Evolutionary conservation across 768 basidiomycete species (phyloP), one percentile per base, ranked within the genome.

Genomic region (Crassisporium funariophilum): DNA sequence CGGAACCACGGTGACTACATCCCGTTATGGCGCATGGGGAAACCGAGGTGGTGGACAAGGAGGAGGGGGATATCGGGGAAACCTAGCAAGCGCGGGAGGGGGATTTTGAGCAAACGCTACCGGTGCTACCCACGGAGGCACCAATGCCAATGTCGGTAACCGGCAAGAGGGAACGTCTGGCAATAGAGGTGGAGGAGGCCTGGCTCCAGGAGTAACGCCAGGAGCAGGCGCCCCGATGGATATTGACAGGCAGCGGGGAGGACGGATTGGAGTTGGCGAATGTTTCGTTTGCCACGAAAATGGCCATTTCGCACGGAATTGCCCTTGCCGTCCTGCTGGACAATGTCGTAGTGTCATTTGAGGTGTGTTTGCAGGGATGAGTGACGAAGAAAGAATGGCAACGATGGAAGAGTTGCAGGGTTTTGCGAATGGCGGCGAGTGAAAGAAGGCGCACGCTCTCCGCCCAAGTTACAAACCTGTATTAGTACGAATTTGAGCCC

Each of bases 251-350:
- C 13, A 16, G 5, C 41, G 25, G 12, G 41, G 41, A 29, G 24
- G 24, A n/a, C n/a, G 15, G 6, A n/a, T n/a, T n/a, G n/a, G n/a
- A n/a, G n/a, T n/a, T n/a, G n/a, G n/a, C n/a, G n/a, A n/a, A n/a
- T n/a, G 41, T 19, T 42, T 15, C 25, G 33, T 29, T 19, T 42
- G 45, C 22, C 20, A 27, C 11, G 36, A 23, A 10, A 25, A 19
- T 5, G 45, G 45, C 10, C 45, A 46, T 31, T 27, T 46, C 25
- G 23, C 45, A 3, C 20, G 45, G 9, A 40, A 38, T 23, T 46
- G 45, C 16, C 45, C 45, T n/a, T 13, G 22, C n/a, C 36, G 24
- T 13, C 35, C 17, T 29, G 13, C 4, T n/a, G n/a, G n/a, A n/a
- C 41, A 24, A 9, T 15, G 16, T 4, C 41, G 15, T 17, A 15